Evolutionary conservation across 129 eudicot species (phyloP).

Genomic region (Tagetes erecta): DNA sequence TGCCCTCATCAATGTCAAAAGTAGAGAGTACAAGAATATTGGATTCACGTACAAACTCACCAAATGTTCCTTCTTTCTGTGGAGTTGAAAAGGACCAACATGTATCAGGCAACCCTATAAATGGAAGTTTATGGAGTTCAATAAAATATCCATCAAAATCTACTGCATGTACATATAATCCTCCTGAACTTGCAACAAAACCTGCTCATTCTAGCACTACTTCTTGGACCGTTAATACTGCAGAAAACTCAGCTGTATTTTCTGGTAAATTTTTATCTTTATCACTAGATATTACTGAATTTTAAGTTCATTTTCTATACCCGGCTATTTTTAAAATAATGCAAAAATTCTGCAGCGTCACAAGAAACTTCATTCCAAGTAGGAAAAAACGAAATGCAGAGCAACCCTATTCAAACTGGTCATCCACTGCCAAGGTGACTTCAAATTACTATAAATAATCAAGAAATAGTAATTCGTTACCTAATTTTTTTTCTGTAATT

Average conservation of each 20-base stretch:
- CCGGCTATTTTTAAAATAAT: conserved; percentile 17
- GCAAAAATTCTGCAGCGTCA: conserved; percentile 30
- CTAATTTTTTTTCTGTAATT: conserved; percentile 4
- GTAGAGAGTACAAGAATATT: conserved; percentile 28
- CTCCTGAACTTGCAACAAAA: conserved; percentile 31
- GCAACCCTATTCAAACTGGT: conserved; percentile 32
- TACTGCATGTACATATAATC: conserved; percentile 21
- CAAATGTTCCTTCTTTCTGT: conserved; percentile 32
- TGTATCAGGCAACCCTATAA: conserved; percentile 13
- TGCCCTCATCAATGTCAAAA: conserved; percentile 30
- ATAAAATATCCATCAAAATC: conserved; percentile 30
- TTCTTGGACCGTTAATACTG: conserved; percentile 23
- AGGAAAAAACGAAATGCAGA: conserved; percentile 23
- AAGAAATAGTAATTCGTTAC: conserved; percentile 19
- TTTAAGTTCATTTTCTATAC: conserved; percentile 12
- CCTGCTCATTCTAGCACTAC: conserved; percentile 26
- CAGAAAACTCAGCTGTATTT: conserved; percentile 27
- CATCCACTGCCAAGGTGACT: conserved; percentile 50
- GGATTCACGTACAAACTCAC: conserved; percentile 35
- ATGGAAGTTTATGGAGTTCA: conserved; percentile 21
- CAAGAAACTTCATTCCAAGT: conserved; percentile 29
- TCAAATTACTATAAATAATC: conserved; percentile 11
- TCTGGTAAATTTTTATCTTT: conserved; percentile 39
- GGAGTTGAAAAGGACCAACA: conserved; percentile 31
- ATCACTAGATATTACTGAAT: conserved; percentile 10